Evolutionary conservation across 495 filamentous ascomycete species (phyloP), one percentile per base, ranked within the genome.

Genomic region (Staphylotrichum longicolle): DNA sequence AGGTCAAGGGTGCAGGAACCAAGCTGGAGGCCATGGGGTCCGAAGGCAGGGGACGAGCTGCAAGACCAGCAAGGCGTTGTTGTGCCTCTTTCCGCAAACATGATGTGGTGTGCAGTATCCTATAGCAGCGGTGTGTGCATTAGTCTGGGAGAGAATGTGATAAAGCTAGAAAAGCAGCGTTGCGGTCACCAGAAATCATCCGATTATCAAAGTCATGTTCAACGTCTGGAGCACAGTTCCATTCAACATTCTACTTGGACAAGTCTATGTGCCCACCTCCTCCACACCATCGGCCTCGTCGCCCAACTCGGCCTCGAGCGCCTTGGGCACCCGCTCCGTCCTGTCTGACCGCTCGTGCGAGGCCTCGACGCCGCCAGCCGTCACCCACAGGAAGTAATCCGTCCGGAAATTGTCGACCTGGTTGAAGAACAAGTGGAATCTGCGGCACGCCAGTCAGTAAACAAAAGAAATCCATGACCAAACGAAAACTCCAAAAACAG

Each of bases 351-450:
- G 64, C 62, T 78, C 75, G 10, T 72, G 76, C 4, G 86, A 80
- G 20, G 82, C 85, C 20, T 79, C 62, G 11, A 91, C 74, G 11
- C 87, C 86, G 12, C 77, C 82, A 1, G 87, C 85, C 0, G 86
- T 91, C 15, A 91, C 78, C 78, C 88, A 96, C 33, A 93, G 78
- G 77, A 94, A 94, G 68, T 83, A 85, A 44, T 84, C 83, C 9
- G 82, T 81, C 39, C 81, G 81, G 73, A 85, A 93, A 67, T 89
- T 86, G 65, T 96, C 91, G 61, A 94, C 80, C 68, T 94, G 90
- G 61, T 89, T 85, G 79, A 93, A 94, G 79, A 96, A 92, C 12
- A 79, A 75, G 68, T 88, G 83, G 72, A 92, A 96, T 33, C 88
- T 90, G 20, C 20, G 20, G 64, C 33, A 62, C 14, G 34, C 12